Percentiles rank a stretch among this genome's conserved stretches.
Conservation (phyloP, 129 eudicot species). For the Glebionis coronaria region DNA sequence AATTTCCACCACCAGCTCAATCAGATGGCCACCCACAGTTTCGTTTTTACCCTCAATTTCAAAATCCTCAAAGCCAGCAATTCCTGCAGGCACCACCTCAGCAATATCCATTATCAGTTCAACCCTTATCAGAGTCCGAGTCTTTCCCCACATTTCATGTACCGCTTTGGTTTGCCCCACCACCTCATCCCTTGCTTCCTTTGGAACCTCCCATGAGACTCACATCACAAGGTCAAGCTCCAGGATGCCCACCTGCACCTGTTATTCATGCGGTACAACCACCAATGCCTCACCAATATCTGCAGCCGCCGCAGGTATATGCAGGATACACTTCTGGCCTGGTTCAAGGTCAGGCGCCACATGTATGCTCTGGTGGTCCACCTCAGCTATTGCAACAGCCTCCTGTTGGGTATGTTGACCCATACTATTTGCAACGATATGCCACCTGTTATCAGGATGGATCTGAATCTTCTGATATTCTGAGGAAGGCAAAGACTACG, state of each 20-base stretch:
- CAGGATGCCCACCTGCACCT: constrained; percentile 17
- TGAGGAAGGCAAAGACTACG: too few species aligned
- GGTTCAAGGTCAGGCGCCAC: constrained; percentile 49
- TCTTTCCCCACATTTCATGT: constrained; percentile 37
- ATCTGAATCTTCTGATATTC: too few species aligned
- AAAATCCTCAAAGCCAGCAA: constrained; percentile 31
- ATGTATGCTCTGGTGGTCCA: constrained; percentile 56
- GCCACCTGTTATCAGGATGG: too few species aligned
- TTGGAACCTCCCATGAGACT: constrained; percentile 42
- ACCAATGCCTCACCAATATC: constrained; percentile 47
- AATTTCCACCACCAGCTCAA: constrained; percentile 34
- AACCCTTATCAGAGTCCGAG: constrained; percentile 41
- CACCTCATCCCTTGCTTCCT: constrained; percentile 54
- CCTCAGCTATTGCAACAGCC: constrained; percentile 49
- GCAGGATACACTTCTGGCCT: constrained; percentile 42
- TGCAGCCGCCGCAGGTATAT: constrained; percentile 57
- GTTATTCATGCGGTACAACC: constrained; percentile 57
- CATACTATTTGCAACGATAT: not conserved
- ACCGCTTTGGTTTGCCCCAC: constrained; percentile 58
- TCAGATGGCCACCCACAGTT: constrained; percentile 50
- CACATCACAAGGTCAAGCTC: not conserved
- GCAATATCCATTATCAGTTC: constrained; percentile 44
- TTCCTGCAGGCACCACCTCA: constrained; percentile 49
- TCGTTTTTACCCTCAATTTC: constrained; percentile 42
- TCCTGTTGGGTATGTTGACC: constrained; percentile 31